Evolutionary conservation across 1,284 basidiomycete species (phyloP).

Genomic region (Microbotryum lychnidis-dioicae): DNA sequence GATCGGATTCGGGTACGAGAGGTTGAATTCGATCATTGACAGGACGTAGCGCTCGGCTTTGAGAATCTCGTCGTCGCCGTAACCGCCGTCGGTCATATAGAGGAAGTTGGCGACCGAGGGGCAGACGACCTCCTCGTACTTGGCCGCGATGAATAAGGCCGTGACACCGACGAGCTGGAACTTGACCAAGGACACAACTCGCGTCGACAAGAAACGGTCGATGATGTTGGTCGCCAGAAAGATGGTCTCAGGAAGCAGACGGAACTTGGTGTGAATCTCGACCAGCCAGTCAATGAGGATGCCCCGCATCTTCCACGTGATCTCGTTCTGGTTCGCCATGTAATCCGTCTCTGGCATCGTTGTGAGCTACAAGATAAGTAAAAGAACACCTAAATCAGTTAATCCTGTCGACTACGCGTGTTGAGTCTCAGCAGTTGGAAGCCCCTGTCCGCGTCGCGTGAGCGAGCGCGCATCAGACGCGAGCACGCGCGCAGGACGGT

Average conservation of each 20-base stretch:
- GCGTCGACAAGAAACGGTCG: conserved; percentile 87
- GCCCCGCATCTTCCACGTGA: conserved; percentile 84
- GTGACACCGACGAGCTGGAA: conserved; percentile 92
- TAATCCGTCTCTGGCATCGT: conserved; percentile 83
- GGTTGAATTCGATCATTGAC: conserved; percentile 82
- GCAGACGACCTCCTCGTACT: conserved; percentile 92
- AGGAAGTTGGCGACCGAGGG: conserved; percentile 83
- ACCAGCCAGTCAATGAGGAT: conserved; percentile 96
- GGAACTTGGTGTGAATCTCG: conserved; percentile 86
- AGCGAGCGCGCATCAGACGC: not conserved
- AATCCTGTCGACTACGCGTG: not conserved
- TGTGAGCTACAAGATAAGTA: conserved; percentile 48
- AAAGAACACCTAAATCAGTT: conserved; percentile 9
- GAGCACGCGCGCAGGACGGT: too few species aligned
- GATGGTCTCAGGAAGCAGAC: conserved; percentile 87
- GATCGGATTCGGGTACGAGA: conserved; percentile 87
- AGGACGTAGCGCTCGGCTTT: conserved; percentile 90
- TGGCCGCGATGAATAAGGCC: conserved; percentile 85
- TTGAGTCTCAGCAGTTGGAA: not conserved
- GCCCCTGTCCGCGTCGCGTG: not conserved
- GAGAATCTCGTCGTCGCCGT: conserved; percentile 77
- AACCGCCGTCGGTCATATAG: conserved; percentile 78
- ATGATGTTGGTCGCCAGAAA: conserved; percentile 93
- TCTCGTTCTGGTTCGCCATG: conserved; percentile 81
- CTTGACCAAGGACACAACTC: conserved; percentile 83